A percentile compares a stretch with the other conserved stretches of the same genome.
Conservation (phyloP, 2,329 filamentous ascomycete genomes). For the Xylariomycetidae sp. region DNA sequence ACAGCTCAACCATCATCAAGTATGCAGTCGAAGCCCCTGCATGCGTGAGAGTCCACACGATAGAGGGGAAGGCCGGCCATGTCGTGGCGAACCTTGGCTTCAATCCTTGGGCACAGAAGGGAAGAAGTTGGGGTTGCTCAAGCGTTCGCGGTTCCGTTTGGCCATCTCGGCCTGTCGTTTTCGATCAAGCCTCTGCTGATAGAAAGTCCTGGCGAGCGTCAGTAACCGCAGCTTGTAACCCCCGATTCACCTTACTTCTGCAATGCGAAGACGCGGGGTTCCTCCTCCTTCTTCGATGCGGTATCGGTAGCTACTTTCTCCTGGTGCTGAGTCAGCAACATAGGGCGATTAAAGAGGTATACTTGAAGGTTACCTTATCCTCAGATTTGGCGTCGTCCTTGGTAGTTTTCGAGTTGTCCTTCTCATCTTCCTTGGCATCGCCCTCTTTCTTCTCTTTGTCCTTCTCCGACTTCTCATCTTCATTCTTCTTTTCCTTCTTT, state of each 20-base stretch:
- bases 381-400: conserved; percentile 28
- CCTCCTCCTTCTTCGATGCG: conserved; percentile 46
- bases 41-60: no score
- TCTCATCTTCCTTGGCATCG: conserved; percentile 34
- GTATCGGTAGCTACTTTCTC: conserved; percentile 31
- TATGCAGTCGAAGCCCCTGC: no score
- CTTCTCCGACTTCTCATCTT: conserved; percentile 50
- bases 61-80: conserved; percentile 1
- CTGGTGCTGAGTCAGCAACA: conserved; percentile 19
- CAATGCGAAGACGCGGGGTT: conserved; percentile 75
- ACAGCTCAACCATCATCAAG: no score
- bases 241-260: conserved; percentile 53
- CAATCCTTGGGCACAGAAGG: conserved; percentile 68
- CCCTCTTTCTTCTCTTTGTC: conserved; percentile 40
- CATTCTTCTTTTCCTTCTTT: conserved; percentile 64
- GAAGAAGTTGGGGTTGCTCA: conserved; percentile 74
- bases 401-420: conserved; percentile 25
- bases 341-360: neutral
- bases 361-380: conserved; percentile 19
- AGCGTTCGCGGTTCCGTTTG: conserved; percentile 72
- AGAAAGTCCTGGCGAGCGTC: conserved; percentile 62
- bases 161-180: conserved; percentile 72
- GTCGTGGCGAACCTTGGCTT: neutral
- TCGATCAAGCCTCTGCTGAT: conserved; percentile 75
- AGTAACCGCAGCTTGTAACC: conserved; percentile 7